Evolutionary conservation across 495 filamentous ascomycete species (phyloP).

Genomic region (Tetracladium setigerum): DNA sequence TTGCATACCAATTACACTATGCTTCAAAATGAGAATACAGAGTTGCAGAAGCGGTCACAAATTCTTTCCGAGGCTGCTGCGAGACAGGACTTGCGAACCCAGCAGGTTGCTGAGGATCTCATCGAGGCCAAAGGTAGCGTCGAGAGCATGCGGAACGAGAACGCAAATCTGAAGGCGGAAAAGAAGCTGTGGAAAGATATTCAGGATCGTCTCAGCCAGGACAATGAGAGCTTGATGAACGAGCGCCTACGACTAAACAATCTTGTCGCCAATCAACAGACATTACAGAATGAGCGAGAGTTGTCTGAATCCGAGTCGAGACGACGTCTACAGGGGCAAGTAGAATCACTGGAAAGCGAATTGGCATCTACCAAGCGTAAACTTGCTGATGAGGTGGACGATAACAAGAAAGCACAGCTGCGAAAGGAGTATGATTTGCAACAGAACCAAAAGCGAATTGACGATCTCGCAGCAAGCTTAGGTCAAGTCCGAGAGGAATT

Average conservation of each 20-base stretch:
- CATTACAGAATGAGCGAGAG: conserved; percentile 83
- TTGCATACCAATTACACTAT: conserved; percentile 81
- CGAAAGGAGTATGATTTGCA: conserved; percentile 83
- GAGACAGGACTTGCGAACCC: conserved; percentile 81
- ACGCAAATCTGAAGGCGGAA: conserved; percentile 86
- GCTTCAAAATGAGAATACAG: conserved; percentile 72
- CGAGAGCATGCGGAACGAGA: conserved; percentile 86
- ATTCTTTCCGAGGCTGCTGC: conserved; percentile 70
- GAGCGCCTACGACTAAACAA: conserved; percentile 76
- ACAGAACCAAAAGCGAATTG: conserved; percentile 79
- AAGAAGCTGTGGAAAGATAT: conserved; percentile 88
- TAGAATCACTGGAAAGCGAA: conserved; percentile 72
- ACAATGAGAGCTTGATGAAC: conserved; percentile 75
- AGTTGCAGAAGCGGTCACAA: conserved; percentile 74
- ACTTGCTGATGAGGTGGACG: conserved; percentile 75
- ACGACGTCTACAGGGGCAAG: conserved; percentile 65
- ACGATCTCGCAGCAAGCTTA: conserved; percentile 77
- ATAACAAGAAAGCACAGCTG: conserved; percentile 65
- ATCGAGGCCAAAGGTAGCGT: conserved; percentile 73
- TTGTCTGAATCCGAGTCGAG: conserved; percentile 73
- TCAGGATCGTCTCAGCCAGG: conserved; percentile 75
- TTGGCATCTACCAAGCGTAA: conserved; percentile 72
- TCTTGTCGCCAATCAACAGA: conserved; percentile 72
- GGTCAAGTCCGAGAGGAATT: conserved; percentile 75
- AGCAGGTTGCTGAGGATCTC: conserved; percentile 88